Evolutionary conservation across 2,329 filamentous ascomycete species (phyloP).

Genomic region (Cladophialophora carrionii): DNA sequence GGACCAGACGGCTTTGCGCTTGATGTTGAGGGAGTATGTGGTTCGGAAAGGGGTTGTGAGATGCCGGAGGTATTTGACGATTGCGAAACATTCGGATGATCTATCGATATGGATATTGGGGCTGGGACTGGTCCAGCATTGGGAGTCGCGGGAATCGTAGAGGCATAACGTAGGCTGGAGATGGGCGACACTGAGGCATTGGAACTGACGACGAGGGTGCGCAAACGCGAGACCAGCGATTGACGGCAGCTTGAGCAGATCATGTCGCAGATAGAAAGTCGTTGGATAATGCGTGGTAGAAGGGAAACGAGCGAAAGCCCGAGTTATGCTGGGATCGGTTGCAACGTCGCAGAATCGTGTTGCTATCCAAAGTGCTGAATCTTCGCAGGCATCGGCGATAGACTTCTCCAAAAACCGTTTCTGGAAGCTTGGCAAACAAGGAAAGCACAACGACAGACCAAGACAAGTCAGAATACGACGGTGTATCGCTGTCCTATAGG

Average conservation of each 20-base stretch:
- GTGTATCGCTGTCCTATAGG: no score
- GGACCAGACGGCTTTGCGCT: slow-evolving; percentile 23
- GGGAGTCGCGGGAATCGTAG: slow-evolving; percentile 30
- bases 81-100: slow-evolving; percentile 23
- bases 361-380: neutral
- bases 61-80: slow-evolving; percentile 47
- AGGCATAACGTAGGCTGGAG: slow-evolving; percentile 20
- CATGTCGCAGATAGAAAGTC: slow-evolving; percentile 22
- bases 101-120: slow-evolving; percentile 27
- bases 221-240: slow-evolving; percentile 28
- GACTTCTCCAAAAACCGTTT: neutral
- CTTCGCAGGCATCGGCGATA: neutral
- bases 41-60: slow-evolving; percentile 48
- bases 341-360: neutral
- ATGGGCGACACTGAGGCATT: slow-evolving; percentile 3
- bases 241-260: slow-evolving; percentile 37
- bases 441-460: no score
- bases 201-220: slow-evolving; percentile 10
- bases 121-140: slow-evolving; percentile 33
- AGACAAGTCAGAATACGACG: no score
- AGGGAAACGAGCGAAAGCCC: neutral
- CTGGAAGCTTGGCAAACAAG: neutral
- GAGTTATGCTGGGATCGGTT: neutral
- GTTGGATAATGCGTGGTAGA: neutral
- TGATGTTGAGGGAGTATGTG: slow-evolving; percentile 31